Evolutionary conservation across 2,329 filamentous ascomycete genomes (phyloP), one percentile per base, ranked within the genome.

Genomic region (Diaporthe destruens): DNA sequence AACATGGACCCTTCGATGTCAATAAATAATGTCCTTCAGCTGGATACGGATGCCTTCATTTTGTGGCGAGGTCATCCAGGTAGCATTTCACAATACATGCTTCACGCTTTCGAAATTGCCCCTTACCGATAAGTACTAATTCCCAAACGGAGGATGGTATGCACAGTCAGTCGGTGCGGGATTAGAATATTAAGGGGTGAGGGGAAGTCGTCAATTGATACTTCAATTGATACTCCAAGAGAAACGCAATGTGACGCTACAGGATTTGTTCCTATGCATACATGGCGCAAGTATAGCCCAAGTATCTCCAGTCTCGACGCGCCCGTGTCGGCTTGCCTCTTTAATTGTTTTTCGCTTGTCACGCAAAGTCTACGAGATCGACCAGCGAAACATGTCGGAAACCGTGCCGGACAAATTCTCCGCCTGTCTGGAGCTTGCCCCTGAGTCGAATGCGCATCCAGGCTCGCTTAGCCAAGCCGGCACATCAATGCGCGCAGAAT

Each of bases 351-450:
- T 65, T 65, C 61, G 61, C 61, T 65, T 23, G 61, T 51, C 47
- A 65, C 61, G 61, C 44, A 51, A 34, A 18, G 32, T 20, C 61
- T 36, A 49, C 47, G 56, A 66, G 69, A 66, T 65, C 69, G 61
- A 55, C 69, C 69, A 55, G 39, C 56, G 69, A 71, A 71, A 65
- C 69, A 47, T n/a, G 32, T 51, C 44, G 47, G 57, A 71, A 66
- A 71, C 69, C 34, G 36, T 36, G 6, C 51, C 61, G 61, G 16
- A 36, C 44, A 18, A 65, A 51, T 65, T 51, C 44, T 53, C 61
- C 61, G 61, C 61, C 14, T 51, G 20, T 25, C 61, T 65, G 61
- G 61, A 65, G 61, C 61, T 32, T 20, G 29, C 54, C 55, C 68
- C 49, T 71, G 68, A 61, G 36, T 65, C 44, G 44, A 34, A 51